Evolutionary conservation across 2,329 filamentous ascomycete genomes (phyloP).

Genomic region (Pseudophaeomoniella oleicola): DNA sequence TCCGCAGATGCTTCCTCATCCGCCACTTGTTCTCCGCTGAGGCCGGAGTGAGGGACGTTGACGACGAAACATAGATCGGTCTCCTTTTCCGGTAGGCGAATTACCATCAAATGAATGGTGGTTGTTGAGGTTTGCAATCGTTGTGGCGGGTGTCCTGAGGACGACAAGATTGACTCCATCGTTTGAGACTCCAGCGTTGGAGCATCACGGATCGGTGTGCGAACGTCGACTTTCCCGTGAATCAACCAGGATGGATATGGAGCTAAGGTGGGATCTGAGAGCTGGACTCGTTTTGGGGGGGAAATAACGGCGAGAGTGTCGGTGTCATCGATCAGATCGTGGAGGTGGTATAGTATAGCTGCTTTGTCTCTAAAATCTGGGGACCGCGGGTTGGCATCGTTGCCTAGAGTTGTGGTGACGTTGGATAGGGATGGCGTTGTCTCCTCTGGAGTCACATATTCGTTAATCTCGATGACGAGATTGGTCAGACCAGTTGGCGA

Average conservation of each 20-base stretch:
- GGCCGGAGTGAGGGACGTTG: conserved; percentile 73
- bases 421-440: conserved; percentile 12
- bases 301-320: conserved; percentile 54
- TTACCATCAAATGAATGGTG: conserved; percentile 60
- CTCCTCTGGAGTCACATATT: conserved; percentile 45
- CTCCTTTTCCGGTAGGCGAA: conserved; percentile 58
- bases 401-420: conserved; percentile 9
- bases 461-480: conserved; percentile 80
- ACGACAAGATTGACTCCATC: conserved; percentile 2
- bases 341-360: conserved; percentile 53
- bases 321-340: conserved; percentile 53
- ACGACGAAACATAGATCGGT: conserved; percentile 77
- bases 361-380: conserved; percentile 49
- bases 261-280: conserved; percentile 32
- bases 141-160: conserved; percentile 3
- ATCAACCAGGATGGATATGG: background rate
- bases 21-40: conserved; percentile 50
- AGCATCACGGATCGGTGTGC: conserved; percentile 2
- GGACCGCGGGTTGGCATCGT: conserved; percentile 7
- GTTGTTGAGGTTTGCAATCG: conserved; percentile 27
- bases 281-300: conserved; percentile 42
- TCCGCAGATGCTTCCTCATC: conserved; percentile 44
- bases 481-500: conserved; percentile 70
- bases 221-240: conserved; percentile 2
- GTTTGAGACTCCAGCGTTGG: conserved; percentile 16